A percentile compares a stretch with the other conserved stretches of the same genome.
Evolutionary conservation across 331 rosid species (phyloP).

Genomic region (Ulmus americana): DNA sequence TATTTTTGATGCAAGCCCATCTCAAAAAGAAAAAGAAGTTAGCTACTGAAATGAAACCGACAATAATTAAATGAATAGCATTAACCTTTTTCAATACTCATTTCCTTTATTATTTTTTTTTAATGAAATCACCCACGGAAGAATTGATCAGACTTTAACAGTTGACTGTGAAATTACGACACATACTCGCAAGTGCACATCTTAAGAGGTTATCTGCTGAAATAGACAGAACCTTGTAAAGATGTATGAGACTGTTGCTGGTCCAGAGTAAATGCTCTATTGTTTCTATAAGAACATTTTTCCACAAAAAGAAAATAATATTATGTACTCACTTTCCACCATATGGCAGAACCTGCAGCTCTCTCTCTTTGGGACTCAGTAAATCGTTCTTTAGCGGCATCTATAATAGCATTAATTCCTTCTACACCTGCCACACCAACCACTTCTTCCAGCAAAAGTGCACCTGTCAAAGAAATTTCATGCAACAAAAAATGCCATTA

Average conservation of each 20-base stretch:
- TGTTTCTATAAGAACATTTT: constrained; percentile 10
- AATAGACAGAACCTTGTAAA: too few relatives aligned
- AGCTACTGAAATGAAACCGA: not conserved
- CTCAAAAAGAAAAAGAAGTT: not conserved
- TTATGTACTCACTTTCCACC: constrained; percentile 78
- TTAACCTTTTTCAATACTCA: too few relatives aligned
- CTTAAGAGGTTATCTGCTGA: too few relatives aligned
- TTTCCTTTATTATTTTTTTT: too few relatives aligned
- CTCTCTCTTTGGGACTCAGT: constrained; percentile 62
- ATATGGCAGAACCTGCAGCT: constrained; percentile 53
- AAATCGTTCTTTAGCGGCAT: constrained; percentile 55
- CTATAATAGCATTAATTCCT: constrained; percentile 59
- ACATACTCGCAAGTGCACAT: too few relatives aligned
- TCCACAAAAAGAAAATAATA: constrained; percentile 12
- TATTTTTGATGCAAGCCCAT: not conserved
- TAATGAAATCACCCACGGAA: too few relatives aligned
- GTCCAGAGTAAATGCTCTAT: not conserved
- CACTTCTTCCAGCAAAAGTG: constrained; percentile 80
- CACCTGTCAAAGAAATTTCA: constrained; percentile 47
- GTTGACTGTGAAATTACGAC: too few relatives aligned
- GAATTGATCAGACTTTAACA: too few relatives aligned
- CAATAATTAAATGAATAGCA: not conserved
- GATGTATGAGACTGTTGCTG: not conserved
- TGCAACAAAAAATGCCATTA: not conserved
- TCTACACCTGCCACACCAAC: constrained; percentile 51